Evolutionary conservation across 2,329 filamentous ascomycete genomes (phyloP).

Genomic region (Sarocladiaceae sp.): DNA sequence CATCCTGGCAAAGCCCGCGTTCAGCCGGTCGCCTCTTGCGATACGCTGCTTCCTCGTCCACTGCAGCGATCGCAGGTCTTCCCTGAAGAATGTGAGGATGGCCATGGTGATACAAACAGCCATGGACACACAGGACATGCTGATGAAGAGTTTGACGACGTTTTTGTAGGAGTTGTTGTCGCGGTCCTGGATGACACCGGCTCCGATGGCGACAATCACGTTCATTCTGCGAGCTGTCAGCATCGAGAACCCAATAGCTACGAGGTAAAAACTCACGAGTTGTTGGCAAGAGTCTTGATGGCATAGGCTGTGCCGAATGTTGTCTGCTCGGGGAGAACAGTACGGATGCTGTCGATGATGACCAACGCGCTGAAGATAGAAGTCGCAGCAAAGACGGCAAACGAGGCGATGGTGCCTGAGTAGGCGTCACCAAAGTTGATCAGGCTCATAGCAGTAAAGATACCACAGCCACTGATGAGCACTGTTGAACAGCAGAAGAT

Average conservation of each 20-base stretch:
- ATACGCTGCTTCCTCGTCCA: conserved; percentile 43
- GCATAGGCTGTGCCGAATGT: conserved; percentile 47
- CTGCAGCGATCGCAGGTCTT: conserved; percentile 38
- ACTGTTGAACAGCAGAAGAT: conserved; percentile 16
- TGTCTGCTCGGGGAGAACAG: conserved; percentile 43
- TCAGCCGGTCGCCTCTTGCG: conserved; percentile 28
- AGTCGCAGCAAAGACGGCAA: conserved; percentile 45
- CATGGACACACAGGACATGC: conserved; percentile 35
- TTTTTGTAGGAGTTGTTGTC: conserved; percentile 42
- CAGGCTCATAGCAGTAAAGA: conserved; percentile 41
- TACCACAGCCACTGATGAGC: conserved; percentile 37
- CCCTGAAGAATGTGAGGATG: conserved; percentile 24
- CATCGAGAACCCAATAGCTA: too few species aligned
- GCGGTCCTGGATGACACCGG: conserved; percentile 43
- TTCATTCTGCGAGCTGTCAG: conserved; percentile 33
- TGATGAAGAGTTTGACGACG: conserved; percentile 43
- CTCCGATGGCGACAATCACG: conserved; percentile 44
- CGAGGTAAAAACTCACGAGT: conserved; percentile 17
- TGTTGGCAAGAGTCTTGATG: conserved; percentile 48
- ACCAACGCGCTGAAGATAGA: conserved; percentile 40
- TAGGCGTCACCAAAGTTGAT: conserved; percentile 38
- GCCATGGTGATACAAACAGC: conserved; percentile 31
- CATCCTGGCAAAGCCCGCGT: conserved; percentile 30
- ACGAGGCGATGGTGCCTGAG: conserved; percentile 44
- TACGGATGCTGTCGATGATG: conserved; percentile 47